These are phyloP conservation scores for Ammopiptanthus mongolicus DNA, from an alignment of 306 rosid species.

Conservation along the genomic window DNA sequence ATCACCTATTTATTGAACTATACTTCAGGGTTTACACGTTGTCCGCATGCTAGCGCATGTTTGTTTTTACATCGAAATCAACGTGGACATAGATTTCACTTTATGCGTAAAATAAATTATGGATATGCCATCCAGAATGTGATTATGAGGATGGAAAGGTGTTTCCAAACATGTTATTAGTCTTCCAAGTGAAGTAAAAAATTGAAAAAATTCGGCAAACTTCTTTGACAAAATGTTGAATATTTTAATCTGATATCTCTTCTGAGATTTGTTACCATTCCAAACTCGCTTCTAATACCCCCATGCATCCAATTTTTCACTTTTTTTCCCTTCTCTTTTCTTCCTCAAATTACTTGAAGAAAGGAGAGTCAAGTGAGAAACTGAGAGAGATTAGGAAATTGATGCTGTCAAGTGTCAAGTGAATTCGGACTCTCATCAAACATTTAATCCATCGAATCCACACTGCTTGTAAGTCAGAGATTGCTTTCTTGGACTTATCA, in stretches of 20 bases:
- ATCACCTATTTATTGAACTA: too few relatives aligned
- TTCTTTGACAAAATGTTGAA: neutral
- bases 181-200: constrained; percentile 18
- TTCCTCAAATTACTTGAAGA: neutral
- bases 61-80: too few relatives aligned
- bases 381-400: neutral
- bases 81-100: too few relatives aligned
- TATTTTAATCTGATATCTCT: too few relatives aligned
- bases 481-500: constrained; percentile 76
- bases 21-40: too few relatives aligned
- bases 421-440: constrained; percentile 4
- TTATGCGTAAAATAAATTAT: too few relatives aligned
- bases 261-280: neutral
- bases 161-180: too few relatives aligned
- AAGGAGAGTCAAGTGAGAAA: neutral
- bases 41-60: too few relatives aligned
- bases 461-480: constrained; percentile 64
- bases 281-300: neutral
- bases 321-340: neutral
- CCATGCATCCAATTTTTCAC: neutral
- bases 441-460: constrained; percentile 66
- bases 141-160: too few relatives aligned
- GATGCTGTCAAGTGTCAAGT: neutral
- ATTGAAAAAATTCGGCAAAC: neutral
- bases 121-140: too few relatives aligned